Evolutionary conservation across 176 grass and related monocot species (phyloP), one percentile per base, ranked within the genome.

Genomic region (Avena atlantica): DNA sequence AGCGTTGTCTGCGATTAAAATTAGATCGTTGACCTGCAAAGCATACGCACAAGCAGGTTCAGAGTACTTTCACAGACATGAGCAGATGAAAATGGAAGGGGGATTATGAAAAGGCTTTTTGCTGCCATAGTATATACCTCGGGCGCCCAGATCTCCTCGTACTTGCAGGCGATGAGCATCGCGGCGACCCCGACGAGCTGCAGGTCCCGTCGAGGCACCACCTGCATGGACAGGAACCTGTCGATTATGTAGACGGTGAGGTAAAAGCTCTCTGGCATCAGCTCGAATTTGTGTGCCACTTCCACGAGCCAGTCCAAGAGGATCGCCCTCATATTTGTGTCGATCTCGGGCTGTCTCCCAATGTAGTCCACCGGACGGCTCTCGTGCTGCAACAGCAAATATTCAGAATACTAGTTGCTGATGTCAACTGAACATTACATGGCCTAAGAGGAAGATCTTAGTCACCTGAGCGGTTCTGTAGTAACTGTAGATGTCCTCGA

Each of bases 121-220:
- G 12, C 51, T n/a, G 19, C 23, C 70, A 21, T 85, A 6, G 6
- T 42, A 42, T 42, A 42, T 42, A 91, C 90, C 86, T 87, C 84
- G 0, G 88, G 91, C 49, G 93, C 86, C 88, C 89, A 89, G 0
- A 92, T 87, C 58, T 98, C 96, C 49, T 98, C 93, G 1, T 98
- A 98, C 9, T 98, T 98, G 68, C 81, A 86, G 2, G 93, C 84
- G 20, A 98, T 98, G 2, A 98, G 69, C 84, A 98, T 86, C 3
- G 89, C 80, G 0, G 87, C 87, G 2, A 91, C 57, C 51, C 88
- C 90, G 0, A 98, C 88, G 13, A 98, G 92, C 78, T 91, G 93
- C 62, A 98, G 71, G 55, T 92, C 84, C 34, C 15, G 42, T 63
- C 52, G 86, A 5, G 19, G 51, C 74, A 88, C 88, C 23, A 15